A percentile compares a stretch with the other conserved stretches of the same genome.
Evolutionary conservation across 2,329 filamentous ascomycete genomes (phyloP).

Genomic region (Beauveria scarabaeidicola): DNA sequence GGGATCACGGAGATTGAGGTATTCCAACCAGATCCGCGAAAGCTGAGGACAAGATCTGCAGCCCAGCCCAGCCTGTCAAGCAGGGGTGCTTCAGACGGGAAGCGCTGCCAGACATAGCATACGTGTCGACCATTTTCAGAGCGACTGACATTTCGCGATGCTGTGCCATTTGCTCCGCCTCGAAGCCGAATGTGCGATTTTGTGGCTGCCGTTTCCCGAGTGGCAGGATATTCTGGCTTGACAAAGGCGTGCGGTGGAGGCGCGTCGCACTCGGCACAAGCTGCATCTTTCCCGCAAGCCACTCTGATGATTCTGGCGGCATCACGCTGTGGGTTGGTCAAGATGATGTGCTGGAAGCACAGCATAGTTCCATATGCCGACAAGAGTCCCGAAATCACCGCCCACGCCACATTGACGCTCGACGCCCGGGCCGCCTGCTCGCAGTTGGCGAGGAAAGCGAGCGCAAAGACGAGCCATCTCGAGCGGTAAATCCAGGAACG

Average conservation of each 20-base stretch:
- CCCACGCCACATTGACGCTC: conserved; percentile 42
- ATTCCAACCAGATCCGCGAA: conserved; percentile 52
- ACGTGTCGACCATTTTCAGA: conserved; percentile 19
- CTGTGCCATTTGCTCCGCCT: not conserved
- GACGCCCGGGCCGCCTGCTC: conserved; percentile 33
- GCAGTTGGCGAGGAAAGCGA: conserved; percentile 35
- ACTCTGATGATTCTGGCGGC: conserved; percentile 39
- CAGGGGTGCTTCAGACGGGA: conserved; percentile 42
- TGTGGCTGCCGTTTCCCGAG: not conserved
- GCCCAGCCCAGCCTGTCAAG: conserved; percentile 45
- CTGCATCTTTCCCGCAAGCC: not conserved
- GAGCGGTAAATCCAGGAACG: conserved; percentile 42
- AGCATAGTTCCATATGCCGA: conserved; percentile 43
- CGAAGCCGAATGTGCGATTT: too few relatives aligned
- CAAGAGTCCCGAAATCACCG: conserved; percentile 43
- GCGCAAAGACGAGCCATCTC: conserved; percentile 39
- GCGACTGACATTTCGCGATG: not conserved
- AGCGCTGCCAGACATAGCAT: conserved; percentile 54
- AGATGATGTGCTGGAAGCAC: conserved; percentile 41
- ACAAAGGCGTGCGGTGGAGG: not conserved
- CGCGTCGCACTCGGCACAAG: not conserved
- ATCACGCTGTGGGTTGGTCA: conserved; percentile 48
- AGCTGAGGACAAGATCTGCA: conserved; percentile 44
- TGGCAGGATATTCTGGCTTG: not conserved
- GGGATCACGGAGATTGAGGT: conserved; percentile 44